Base-by-base conservation (phyloP, 2,329 filamentous ascomycete species). In the Colletotrichum euphorbiae region DNA sequence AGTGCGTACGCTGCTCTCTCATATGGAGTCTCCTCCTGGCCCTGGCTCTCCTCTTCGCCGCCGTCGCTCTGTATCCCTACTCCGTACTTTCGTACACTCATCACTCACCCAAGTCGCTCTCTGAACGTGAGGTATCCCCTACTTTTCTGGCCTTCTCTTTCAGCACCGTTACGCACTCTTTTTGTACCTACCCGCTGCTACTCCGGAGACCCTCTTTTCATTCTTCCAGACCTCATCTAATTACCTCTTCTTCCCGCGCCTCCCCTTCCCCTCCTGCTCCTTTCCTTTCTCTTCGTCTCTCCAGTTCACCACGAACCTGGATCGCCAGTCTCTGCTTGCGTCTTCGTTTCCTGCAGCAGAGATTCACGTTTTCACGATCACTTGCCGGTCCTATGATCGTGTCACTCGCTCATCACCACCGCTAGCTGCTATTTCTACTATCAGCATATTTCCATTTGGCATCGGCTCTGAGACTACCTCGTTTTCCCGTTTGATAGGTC, bases 361-460 rank as follows among this genome's bases (percentile, higher is more conserved):
- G 56, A 61, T 51, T 55, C 31, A 28, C 24, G 56, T 56, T 69
- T 68, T 46, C 58, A 31, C 63, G 58, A 69, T 69, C 68, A 68
- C 64, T 55, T 68, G 58, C 64, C 68, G 68, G 59, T 68, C 69
- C 52, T 54, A 70, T 70, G 69, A 70, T 70, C 65, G 69, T 62
- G 69, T 65, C 69, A 62, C 69, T 70, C 69, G 69, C 69, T 70
- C 60, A 66, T 13, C 56, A 58, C 46, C 56, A 57, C 43, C 33
- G 40, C 52, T 31, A 51, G 66, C 43, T 45, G 46, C 66, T 19
- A 66, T 66, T 42, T 11, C 51, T 36, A 59, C 61, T 55, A 55
- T 33, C 54, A 31, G 48, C 54, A 42, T 46, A 36, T 57, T 65
- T 65, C 15, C 28, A 12, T 45, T 46, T 19, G 38, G n/a, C 62